Evolutionary conservation across 805 yeast genomes (phyloP).

Genomic region (Komagataella mondaviorum): DNA sequence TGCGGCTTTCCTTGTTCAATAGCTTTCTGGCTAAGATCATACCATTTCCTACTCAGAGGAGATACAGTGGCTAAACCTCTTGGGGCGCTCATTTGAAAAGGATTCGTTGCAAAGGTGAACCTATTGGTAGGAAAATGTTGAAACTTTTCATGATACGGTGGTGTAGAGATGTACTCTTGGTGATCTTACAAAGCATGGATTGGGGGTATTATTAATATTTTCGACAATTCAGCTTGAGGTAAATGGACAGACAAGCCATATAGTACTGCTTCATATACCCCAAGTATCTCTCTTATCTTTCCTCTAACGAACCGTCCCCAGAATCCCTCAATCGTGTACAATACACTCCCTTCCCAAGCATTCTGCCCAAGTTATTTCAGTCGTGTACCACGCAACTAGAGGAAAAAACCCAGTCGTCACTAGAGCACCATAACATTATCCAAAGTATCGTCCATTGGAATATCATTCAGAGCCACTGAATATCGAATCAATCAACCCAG

Average conservation of each 20-base stretch:
- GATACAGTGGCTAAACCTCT: background rate
- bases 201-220: background rate
- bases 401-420: background rate
- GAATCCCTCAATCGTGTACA: background rate
- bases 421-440: background rate
- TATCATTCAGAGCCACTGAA: background rate
- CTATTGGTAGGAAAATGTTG: background rate
- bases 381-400: background rate
- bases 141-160: background rate
- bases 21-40: slow-evolving; percentile 28
- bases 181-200: background rate
- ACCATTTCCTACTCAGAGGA: background rate
- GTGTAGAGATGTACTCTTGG: background rate
- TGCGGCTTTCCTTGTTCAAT: slow-evolving; percentile 59
- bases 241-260: too few species aligned
- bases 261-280: too few species aligned
- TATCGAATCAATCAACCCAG: background rate
- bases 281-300: too few species aligned
- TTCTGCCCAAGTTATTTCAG: background rate
- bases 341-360: too few species aligned
- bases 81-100: background rate
- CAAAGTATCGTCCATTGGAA: background rate
- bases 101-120: background rate
- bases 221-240: too few species aligned
- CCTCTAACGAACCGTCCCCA: background rate